A percentile compares a stretch with the other conserved stretches of the same genome.
These are phyloP conservation scores for Neurospora hispaniola DNA, from an alignment of 495 filamentous ascomycete genomes.

Conservation along the genomic window DNA sequence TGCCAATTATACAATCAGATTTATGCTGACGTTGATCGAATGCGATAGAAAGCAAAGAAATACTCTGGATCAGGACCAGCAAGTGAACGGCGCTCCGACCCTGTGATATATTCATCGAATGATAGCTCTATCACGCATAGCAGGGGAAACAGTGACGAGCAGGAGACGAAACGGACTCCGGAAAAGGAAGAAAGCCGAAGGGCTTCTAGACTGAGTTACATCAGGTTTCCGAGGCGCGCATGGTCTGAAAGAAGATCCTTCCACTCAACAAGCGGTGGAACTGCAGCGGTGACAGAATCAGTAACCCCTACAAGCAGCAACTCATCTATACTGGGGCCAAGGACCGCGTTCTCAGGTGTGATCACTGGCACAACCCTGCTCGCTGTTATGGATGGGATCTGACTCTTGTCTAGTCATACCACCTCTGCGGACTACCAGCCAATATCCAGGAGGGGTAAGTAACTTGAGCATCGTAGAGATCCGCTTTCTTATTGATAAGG, in stretches of 20 bases:
- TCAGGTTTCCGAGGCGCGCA: neutral
- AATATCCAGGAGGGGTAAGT: slow-evolving; percentile 17
- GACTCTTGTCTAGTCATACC: neutral
- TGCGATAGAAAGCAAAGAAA: neutral
- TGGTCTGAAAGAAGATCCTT: neutral
- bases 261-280: neutral
- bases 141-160: neutral
- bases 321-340: neutral
- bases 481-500: neutral
- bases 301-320: neutral
- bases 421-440: neutral
- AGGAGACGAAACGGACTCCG: neutral
- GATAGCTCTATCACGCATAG: neutral
- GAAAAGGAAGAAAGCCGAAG: neutral
- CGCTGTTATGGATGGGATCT: neutral
- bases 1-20: neutral
- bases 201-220: neutral
- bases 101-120: neutral
- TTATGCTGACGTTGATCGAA: neutral
- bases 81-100: neutral
- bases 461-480: neutral
- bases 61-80: neutral
- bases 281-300: neutral
- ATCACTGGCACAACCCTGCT: neutral
- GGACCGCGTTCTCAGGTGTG: neutral